Evolutionary conservation across 1,139 yeast genomes (phyloP), one percentile per base, ranked within the genome.

Genomic region (Geotrichum aggregatum): DNA sequence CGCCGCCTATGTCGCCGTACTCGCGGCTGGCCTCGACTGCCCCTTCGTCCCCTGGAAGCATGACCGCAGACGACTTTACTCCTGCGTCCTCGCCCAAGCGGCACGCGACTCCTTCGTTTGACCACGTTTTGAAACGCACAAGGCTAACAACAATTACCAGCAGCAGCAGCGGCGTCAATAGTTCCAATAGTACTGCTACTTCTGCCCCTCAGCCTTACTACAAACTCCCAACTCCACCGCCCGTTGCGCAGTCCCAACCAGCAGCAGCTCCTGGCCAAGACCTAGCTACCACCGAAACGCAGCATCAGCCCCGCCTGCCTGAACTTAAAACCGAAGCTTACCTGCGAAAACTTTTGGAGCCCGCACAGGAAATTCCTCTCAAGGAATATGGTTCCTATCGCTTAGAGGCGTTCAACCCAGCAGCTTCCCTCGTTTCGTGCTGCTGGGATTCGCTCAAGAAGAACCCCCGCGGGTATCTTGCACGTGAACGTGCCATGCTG

Each of bases 1-100:
- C 52, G n/a, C 52, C 52, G 26, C 52, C 52, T n/a, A 38, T 49
- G 45, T 44, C 52, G 35, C 52, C 52, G 26, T 47, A 47, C 26
- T 22, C 44, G 11, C 42, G 39, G 5, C 38, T 39, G 10, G 44
- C 46, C 19, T 31, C 45, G 16, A 39, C 47, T n/a, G 34, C 49
- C 11, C 22, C 36, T 3, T 38, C 40, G 5, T 44, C 48, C 19
- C 48, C 48, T n/a, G 48, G 16, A 7, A n/a, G 21, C 21, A 5
- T 26, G 21, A 19, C 19, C 39, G 28, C 11, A 6, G 44, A 41
- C 22, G 28, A 21, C 14, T 8, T 22, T 11, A 4, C 34, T 14
- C 16, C 34, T 10, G 33, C 44, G 13, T 10, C 34, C 18, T 16
- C 34, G 13, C 33, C 44, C 18, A 26, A 16, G 21, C 16, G 44